Base-by-base conservation (phyloP, 805 yeast species). In the Nakazawaea peltata region DNA sequence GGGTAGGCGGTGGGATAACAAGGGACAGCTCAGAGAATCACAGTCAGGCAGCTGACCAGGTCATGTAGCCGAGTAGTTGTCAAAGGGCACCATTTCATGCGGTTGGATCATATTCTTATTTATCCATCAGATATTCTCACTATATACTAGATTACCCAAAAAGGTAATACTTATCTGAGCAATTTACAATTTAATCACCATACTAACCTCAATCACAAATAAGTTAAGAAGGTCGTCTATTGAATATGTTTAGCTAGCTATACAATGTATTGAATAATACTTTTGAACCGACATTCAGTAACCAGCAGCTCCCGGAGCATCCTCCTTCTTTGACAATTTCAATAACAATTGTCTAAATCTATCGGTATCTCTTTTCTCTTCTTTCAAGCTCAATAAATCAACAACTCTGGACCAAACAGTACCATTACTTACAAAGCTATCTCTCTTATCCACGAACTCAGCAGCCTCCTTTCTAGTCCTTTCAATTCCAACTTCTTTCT, bases 361-460 rank as follows among this genome's bases (percentile, higher is more conserved):
- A 22, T 72, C 54, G 54, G 71, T 73, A 54, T 74, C 78, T 49
- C 77, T 64, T 27, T 50, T 52, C 10, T 44, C 44, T 3, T 44
- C 51, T 37, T 44, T 51, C 35, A 59, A 45, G 25, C 43, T 46
- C 14, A 71, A 57, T 37, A 74, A 54, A 39, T 71, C 76, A 41
- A 60, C 54, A 15, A 65, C 77, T 41, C 77, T 56, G 45, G 72
- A 77, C 79, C 79, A 74, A 38, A 69, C 66, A 11, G 73, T 66
- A 28, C 68, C 58, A 49, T 66, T 37, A 51, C 61, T 51, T 56
- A 69, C 70, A 51, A 60, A 77, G 21, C 71, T 69, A 54, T 87
- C 95, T 54, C 92, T 78, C 49, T 81, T 76, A 37, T 69, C 74
- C 42, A 83, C 54, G 53, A 81, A 87, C 41, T 72, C 74, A 45